These are phyloP conservation scores for Lagenaria siceraria DNA, from an alignment of 306 rosid genomes.

Conservation along the genomic window DNA sequence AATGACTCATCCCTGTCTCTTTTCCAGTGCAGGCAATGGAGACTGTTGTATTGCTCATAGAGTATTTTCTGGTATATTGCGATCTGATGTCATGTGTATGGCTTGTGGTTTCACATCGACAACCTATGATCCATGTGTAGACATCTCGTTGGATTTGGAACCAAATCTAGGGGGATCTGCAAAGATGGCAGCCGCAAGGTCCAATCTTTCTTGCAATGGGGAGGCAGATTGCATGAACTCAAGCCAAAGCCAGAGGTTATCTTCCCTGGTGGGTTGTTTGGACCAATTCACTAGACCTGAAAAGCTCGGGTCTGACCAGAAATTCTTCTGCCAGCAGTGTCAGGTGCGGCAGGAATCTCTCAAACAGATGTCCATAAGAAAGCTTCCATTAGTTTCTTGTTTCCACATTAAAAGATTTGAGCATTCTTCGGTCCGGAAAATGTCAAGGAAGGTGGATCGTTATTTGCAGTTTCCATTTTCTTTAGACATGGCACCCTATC, in stretches of 20 bases:
- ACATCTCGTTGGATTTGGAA: constrained; percentile 80
- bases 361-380: constrained; percentile 88
- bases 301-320: constrained; percentile 85
- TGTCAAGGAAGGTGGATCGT: constrained; percentile 76
- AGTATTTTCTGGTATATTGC: constrained; percentile 84
- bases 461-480: constrained; percentile 88
- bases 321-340: constrained; percentile 85
- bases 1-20: constrained; percentile 9
- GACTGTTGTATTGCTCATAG: constrained; percentile 92
- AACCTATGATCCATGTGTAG: constrained; percentile 89
- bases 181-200: constrained; percentile 32
- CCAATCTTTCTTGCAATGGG: constrained; percentile 52
- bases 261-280: constrained; percentile 79
- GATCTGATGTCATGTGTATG: constrained; percentile 92
- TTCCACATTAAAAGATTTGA: constrained; percentile 89
- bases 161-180: constrained; percentile 55
- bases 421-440: constrained; percentile 75
- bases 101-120: constrained; percentile 94
- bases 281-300: constrained; percentile 88
- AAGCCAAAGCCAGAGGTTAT: constrained; percentile 35
- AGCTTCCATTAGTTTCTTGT: constrained; percentile 82
- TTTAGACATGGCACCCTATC: constrained; percentile 77
- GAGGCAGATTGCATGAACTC: constrained; percentile 43
- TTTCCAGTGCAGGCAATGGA: constrained; percentile 61
- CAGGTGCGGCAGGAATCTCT: constrained; percentile 83